Evolutionary conservation across 805 yeast species (phyloP).

Genomic region (Clavispora carvajalis): DNA sequence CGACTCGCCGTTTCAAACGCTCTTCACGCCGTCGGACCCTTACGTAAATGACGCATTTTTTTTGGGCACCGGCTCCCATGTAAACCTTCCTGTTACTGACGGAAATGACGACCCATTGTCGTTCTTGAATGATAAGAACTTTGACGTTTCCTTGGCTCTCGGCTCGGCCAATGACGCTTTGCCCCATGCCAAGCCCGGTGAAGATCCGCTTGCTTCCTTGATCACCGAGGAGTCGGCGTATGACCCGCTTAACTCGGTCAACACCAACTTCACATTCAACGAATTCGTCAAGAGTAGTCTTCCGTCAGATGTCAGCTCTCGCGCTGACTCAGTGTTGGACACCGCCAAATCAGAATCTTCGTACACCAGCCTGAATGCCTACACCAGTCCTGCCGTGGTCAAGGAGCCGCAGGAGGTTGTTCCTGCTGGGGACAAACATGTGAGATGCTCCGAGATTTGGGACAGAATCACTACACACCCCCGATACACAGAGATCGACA

Average conservation of each 20-base stretch:
- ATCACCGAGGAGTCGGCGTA: slow-evolving; percentile 53
- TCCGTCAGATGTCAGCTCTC: slow-evolving; percentile 18
- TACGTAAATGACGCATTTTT: slow-evolving; percentile 17
- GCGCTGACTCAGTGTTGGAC: slow-evolving; percentile 11
- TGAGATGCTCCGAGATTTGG: slow-evolving; percentile 91
- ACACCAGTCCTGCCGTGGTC: slow-evolving; percentile 10
- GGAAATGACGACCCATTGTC: slow-evolving; percentile 37
- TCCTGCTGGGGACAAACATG: slow-evolving; percentile 58
- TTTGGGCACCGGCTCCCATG: slow-evolving; percentile 3
- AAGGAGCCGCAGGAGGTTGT: slow-evolving; percentile 44
- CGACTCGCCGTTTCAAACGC: slow-evolving; percentile 11
- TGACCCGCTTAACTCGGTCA: slow-evolving; percentile 41
- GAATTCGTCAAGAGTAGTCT: slow-evolving; percentile 32
- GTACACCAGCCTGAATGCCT: slow-evolving; percentile 11
- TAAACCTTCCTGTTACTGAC: slow-evolving; percentile 3
- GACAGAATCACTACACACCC: slow-evolving; percentile 94
- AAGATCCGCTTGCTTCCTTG: slow-evolving; percentile 38
- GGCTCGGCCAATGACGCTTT: slow-evolving; percentile 15
- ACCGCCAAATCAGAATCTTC: slow-evolving; percentile 11
- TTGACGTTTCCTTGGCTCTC: slow-evolving; percentile 54
- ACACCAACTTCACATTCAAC: slow-evolving; percentile 32
- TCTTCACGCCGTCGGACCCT: slow-evolving; percentile 13
- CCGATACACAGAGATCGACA: slow-evolving; percentile 85
- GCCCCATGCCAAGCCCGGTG: slow-evolving; percentile 12
- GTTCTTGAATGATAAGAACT: slow-evolving; percentile 43